Evolutionary conservation across 768 basidiomycete species (phyloP), one percentile per base, ranked within the genome.

Genomic region (Leucocoprinus birnbaumii): DNA sequence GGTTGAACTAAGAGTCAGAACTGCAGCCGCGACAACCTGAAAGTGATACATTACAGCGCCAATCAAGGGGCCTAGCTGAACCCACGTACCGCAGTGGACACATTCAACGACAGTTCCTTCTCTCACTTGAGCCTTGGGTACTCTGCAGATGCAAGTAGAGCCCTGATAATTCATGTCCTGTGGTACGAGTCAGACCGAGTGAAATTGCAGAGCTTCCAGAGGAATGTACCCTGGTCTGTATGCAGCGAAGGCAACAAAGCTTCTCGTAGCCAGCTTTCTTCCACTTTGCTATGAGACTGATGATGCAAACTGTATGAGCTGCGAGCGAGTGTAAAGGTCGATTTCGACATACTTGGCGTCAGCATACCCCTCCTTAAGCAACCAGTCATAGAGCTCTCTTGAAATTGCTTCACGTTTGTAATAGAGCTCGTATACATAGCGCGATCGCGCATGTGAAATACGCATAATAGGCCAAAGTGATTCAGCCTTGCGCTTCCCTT

Each of bases 141-240:
- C 95, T 58, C 97, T 82, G 70, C 97, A 99, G 45, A 99, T 89
- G 70, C 97, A 99, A 27, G 97, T 97, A 19, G 94, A 96, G 10
- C 96, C 97, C 76, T 94, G 90, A 66, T 98, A 98, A 73, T 98
- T 98, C 96, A 98, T 98, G 70, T 98, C 97, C 94, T 95, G 57
- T 2, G 48, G 24, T 13, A 35, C 16, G 51, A 21, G 18, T 22
- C 42, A 31, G 19, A 11, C 48, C n/a, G 43, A 16, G 27, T 34
- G 5, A 22, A 16, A 34, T 27, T n/a, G 3, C 35, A 18, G 31
- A 19, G 2, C 7, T 18, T 18, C 27, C 21, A 6, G 18, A 13
- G n/a, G 57, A 53, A 58, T 60, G 48, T 61, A 89, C 94, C 73
- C 83, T 84, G 3, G 94, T 95, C 72, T 98, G 96, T 53, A 99